These are phyloP conservation scores for Termitomyces sp. DNA, from an alignment of 768 basidiomycete species.

Conservation along the genomic window DNA sequence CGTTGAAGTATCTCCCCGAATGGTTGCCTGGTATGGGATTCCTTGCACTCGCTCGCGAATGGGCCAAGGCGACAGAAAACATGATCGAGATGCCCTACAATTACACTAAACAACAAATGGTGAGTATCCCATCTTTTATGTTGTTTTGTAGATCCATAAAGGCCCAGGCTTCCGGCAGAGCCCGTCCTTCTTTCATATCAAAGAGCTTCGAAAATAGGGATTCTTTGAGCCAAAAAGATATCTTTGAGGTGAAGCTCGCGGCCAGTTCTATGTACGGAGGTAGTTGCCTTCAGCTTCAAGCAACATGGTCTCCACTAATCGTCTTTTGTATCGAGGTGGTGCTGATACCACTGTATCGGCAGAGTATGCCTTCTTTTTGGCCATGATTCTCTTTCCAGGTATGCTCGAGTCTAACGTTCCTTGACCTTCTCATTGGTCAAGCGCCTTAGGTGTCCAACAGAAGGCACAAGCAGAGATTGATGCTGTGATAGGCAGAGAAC, in stretches of 20 bases:
- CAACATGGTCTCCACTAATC: neutral
- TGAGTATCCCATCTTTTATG: constrained; percentile 13
- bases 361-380: constrained; percentile 42
- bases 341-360: constrained; percentile 46
- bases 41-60: constrained; percentile 36
- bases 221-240: constrained; percentile 23
- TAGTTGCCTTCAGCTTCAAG: constrained; percentile 13
- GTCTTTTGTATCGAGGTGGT: constrained; percentile 26
- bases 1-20: constrained; percentile 42
- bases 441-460: constrained; percentile 37
- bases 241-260: constrained; percentile 34
- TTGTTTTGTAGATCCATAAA: neutral
- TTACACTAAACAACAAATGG: constrained; percentile 42
- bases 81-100: constrained; percentile 40
- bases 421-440: neutral
- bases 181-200: constrained; percentile 39
- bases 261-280: constrained; percentile 44
- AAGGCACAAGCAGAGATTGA: constrained; percentile 52
- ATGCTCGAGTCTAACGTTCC: neutral
- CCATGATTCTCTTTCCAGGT: constrained; percentile 38
- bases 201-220: constrained; percentile 31
- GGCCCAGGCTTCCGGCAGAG: constrained; percentile 33
- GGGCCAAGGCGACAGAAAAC: constrained; percentile 30
- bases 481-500: constrained; percentile 28
- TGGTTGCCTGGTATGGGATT: constrained; percentile 57